Evolutionary conservation across 345 rosid genomes (phyloP), one percentile per base, ranked within the genome.

Genomic region (Cardamine resedifolia): DNA sequence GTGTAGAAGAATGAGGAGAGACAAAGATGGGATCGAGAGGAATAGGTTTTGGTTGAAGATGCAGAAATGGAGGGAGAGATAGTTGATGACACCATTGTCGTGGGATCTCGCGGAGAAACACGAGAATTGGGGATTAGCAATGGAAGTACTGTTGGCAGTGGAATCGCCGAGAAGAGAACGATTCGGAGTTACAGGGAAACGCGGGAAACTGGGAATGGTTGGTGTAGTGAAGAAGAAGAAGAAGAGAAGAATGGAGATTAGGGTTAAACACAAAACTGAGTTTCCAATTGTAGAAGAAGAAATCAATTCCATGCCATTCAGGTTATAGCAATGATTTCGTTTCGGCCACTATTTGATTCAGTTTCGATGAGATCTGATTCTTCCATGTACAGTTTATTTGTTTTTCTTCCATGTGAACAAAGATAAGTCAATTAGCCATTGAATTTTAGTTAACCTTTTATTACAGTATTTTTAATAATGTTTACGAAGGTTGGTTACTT

Each of bases 31-130:
- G 75, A 94, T 80, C 2, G 98, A 85, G 70, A 87, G 78, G 74
- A 63, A 56, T n/a, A 58, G 41, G 38, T 78, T 86, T 6, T 51
- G 53, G 9, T 78, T 36, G 82, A 91, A 81, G 81, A 83, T 5
- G 73, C 94, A 89, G 66, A 60, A 80, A 67, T 92, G 98, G 77
- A 92, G 81, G 58, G 83, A 82, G 67, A 79, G 66, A 68, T 94
- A 91, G 83, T 86, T 31, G 78, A 90, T 49, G 84, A 88, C 41
- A 73, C 85, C 87, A 81, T 84, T 61, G 1, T 77, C 43, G 39
- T 77, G 71, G 39, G 79, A 57, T 34, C 70, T 57, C 5, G 47
- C 44, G 10, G 82, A 71, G 33, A 81, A 27, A 58, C 90, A 89
- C 50, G 48, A 56, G 18, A 64, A 62, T 14, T 43, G 6, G 0